phyloP scores from a whole-genome alignment of 192 early-diverging fungal species.

The Coemansia sp. region DNA sequence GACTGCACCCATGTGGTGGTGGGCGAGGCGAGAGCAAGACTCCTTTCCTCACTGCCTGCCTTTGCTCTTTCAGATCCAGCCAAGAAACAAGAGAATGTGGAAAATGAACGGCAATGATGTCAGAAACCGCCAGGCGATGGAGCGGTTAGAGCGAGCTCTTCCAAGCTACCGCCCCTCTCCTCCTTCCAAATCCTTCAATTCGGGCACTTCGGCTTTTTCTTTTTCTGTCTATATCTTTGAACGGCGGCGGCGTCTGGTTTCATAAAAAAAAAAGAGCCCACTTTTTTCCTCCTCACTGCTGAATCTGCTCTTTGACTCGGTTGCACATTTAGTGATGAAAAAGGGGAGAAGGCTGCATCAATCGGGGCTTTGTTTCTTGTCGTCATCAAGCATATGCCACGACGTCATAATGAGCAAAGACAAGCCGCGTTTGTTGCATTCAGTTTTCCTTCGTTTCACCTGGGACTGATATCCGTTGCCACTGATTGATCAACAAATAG shows the following conservation, averaged over 20 bases:
- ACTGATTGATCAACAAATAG: neutral
- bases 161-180: no score
- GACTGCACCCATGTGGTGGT: no score
- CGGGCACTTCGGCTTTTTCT: neutral
- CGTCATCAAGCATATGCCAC: slow-evolving; percentile 6
- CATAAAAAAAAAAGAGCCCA: neutral
- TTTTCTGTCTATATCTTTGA: neutral
- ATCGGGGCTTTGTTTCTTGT: neutral
- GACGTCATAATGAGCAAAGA: neutral
- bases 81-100: no score
- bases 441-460: no score
- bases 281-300: no score
- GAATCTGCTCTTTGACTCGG: neutral
- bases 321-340: neutral
- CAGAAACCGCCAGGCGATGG: neutral
- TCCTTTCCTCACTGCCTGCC: no score
- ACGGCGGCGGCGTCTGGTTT: neutral
- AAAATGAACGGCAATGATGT: neutral
- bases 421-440: neutral
- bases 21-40: no score
- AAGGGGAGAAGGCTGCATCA: neutral
- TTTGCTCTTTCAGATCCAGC: no score
- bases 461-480: no score
- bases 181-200: no score
- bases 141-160: no score